Evolutionary conservation across 2,329 filamentous ascomycete species (phyloP), one percentile per base, ranked within the genome.

Genomic region (Endoconidiophora laricicola): DNA sequence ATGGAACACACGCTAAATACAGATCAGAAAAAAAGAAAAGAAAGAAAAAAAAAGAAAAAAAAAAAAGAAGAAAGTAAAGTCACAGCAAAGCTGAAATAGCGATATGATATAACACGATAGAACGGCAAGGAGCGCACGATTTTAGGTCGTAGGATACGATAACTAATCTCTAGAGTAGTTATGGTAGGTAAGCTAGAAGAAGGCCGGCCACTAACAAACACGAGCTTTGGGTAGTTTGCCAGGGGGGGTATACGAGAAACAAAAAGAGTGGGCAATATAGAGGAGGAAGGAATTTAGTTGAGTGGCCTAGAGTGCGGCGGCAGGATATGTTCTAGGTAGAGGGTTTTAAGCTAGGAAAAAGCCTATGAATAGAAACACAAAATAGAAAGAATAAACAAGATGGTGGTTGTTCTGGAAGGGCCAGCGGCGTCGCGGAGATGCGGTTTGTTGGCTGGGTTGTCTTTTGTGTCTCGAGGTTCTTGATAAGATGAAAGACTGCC

Each of bases 21-120:
- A 20, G 44, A 48, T 20, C 33, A 46, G 23, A 48, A 43, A 47
- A 33, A 43, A 41, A 22, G 48, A 39, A 40, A 23, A 53, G 33
- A 47, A 48, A 41, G 40, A 50, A 54, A 38, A 47, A 48, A 53
- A 38, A 47, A 48, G 41, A 50, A 53, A 38, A 47, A 48, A 41
- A 44, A 50, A 54, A 38, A 47, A 48, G 36, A 48, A 55, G 24
- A 52, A 16, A 40, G 18, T 44, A 29, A 44, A 39, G 16, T 46
- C 50, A 46, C 45, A 53, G 44, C 46, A 50, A 41, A 18, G 3
- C 3, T 7, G 29, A 7, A 9, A 7, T 33, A 42, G 39, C 14
- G 24, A 37, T 26, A 24, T 18, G 10, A 24, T 45, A 29, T 33
- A 45, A 37, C 16, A 45, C 22, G 9, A 18, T 10, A 9, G 40